Evolutionary conservation across 768 basidiomycete genomes (phyloP).

Genomic region (Imleria badia): DNA sequence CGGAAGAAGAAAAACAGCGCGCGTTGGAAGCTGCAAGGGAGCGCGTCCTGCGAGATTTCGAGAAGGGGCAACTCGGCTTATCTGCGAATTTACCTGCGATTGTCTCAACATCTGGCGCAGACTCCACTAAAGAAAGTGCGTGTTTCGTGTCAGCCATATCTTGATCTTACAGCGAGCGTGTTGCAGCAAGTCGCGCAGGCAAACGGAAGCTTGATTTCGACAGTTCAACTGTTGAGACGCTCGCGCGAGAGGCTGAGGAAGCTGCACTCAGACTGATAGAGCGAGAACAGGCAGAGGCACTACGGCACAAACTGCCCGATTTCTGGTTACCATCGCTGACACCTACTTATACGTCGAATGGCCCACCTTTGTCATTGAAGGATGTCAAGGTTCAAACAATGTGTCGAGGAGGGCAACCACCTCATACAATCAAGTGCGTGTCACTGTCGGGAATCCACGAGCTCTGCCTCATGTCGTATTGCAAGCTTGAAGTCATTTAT

Average conservation of each 20-base stretch:
- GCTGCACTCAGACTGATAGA: conserved; percentile 82
- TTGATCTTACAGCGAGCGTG: not conserved
- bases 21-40: conserved; percentile 78
- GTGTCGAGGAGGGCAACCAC: conserved; percentile 77
- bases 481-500: conserved; percentile 78
- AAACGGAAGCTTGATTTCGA: conserved; percentile 91
- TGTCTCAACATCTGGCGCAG: conserved; percentile 40
- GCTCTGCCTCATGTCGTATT: conserved; percentile 3
- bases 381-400: conserved; percentile 88
- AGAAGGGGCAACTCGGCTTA: conserved; percentile 78
- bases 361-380: conserved; percentile 61
- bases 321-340: conserved; percentile 97
- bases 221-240: conserved; percentile 61
- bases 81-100: conserved; percentile 40
- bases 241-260: conserved; percentile 84
- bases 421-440: conserved; percentile 76
- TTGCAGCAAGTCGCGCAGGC: conserved; percentile 49
- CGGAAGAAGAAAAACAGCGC: conserved; percentile 72
- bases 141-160: conserved; percentile 3
- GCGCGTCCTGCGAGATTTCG: conserved; percentile 87
- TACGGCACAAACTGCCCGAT: conserved; percentile 89
- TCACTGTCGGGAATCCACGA: not conserved
- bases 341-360: conserved; percentile 68
- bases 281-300: conserved; percentile 77
- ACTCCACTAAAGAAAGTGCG: conserved; percentile 36